These are phyloP conservation scores for Pestalotiopsis sp. DNA, from an alignment of 2,329 filamentous ascomycete genomes.

Conservation along the genomic window DNA sequence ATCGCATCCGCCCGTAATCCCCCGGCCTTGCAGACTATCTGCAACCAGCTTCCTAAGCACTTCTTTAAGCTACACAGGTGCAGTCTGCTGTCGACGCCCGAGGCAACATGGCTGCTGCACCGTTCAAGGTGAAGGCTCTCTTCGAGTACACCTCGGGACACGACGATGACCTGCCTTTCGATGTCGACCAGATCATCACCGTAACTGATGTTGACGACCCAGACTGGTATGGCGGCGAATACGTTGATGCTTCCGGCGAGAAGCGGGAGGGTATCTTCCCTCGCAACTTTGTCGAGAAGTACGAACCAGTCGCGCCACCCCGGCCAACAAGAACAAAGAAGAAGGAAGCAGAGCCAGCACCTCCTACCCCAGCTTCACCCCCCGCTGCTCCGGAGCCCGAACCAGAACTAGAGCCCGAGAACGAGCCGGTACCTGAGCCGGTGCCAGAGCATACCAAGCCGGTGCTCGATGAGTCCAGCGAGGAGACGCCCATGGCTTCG, in stretches of 20 bases:
- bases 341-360: slow-evolving; percentile 52
- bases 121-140: slow-evolving; percentile 93
- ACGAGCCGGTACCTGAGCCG: slow-evolving; percentile 26
- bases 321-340: slow-evolving; percentile 78
- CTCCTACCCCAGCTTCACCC: slow-evolving; percentile 33
- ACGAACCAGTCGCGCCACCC: slow-evolving; percentile 87
- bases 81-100: slow-evolving; percentile 22
- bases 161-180: slow-evolving; percentile 92
- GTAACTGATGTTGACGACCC: slow-evolving; percentile 90
- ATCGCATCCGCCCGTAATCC: slow-evolving; percentile 27
- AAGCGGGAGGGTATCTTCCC: slow-evolving; percentile 89
- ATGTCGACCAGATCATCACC: slow-evolving; percentile 84
- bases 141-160: slow-evolving; percentile 93
- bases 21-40: slow-evolving; percentile 1
- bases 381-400: slow-evolving; percentile 38
- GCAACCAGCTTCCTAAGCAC: not conserved
- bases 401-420: slow-evolving; percentile 32
- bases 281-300: slow-evolving; percentile 95
- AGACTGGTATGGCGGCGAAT: slow-evolving; percentile 93
- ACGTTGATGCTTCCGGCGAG: slow-evolving; percentile 72
- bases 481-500: slow-evolving; percentile 33
- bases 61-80: slow-evolving; percentile 14
- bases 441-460: slow-evolving; percentile 21
- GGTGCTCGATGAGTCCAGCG: slow-evolving; percentile 22
- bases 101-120: slow-evolving; percentile 65